phyloP scores from a whole-genome alignment of 2,329 filamentous ascomycete genomes.

The Trichoderma sp. region DNA sequence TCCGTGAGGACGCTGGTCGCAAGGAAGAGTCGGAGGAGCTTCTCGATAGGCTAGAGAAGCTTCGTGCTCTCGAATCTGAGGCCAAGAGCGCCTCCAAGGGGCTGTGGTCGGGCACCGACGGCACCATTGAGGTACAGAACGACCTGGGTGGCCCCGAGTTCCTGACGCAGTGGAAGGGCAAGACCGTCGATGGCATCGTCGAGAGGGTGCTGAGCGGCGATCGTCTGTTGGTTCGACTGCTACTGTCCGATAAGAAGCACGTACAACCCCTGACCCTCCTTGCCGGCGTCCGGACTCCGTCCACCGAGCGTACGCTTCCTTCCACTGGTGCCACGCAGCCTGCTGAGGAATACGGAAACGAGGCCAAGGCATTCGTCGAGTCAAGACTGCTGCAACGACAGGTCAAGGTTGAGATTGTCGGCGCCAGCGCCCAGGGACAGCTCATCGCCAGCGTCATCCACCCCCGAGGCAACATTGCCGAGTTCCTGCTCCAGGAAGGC shows the following conservation, averaged over 20 bases:
- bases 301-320: constrained; percentile 81
- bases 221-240: constrained; percentile 79
- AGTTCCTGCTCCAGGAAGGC: constrained; percentile 85
- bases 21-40: constrained; percentile 85
- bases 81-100: constrained; percentile 81
- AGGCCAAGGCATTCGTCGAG: constrained; percentile 87
- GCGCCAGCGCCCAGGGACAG: constrained; percentile 85
- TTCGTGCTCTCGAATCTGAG: constrained; percentile 74
- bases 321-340: constrained; percentile 79
- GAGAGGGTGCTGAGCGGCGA: constrained; percentile 92
- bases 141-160: constrained; percentile 81
- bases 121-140: constrained; percentile 75
- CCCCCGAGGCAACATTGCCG: constrained; percentile 88
- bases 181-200: constrained; percentile 80
- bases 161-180: constrained; percentile 80
- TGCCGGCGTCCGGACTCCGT: constrained; percentile 84
- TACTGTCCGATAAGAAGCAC: constrained; percentile 81
- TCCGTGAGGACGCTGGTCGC: constrained; percentile 89
- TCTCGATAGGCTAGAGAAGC: constrained; percentile 70
- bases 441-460: constrained; percentile 87
- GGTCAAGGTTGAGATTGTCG: constrained; percentile 80
- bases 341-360: constrained; percentile 86
- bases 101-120: constrained; percentile 69
- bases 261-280: constrained; percentile 85
- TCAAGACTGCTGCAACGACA: constrained; percentile 81